phyloP scores from a whole-genome alignment of 2,329 filamentous ascomycete species.

The Cytospora chrysosperma region DNA sequence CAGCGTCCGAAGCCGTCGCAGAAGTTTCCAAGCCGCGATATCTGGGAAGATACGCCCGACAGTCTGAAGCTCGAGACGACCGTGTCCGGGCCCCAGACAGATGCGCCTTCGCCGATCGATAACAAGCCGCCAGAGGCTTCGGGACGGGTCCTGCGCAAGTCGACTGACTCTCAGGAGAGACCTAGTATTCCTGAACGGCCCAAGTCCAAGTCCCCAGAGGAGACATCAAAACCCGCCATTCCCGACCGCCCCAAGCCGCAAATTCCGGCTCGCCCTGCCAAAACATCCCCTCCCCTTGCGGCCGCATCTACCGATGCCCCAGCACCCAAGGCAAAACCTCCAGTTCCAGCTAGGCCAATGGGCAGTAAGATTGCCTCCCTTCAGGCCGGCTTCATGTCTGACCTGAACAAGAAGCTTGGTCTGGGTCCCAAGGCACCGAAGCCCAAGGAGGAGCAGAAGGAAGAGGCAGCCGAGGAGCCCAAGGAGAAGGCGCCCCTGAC shows the following conservation, averaged over 20 bases:
- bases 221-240: conserved; percentile 41
- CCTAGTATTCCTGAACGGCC: conserved; percentile 52
- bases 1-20: conserved; percentile 58
- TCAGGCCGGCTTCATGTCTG: conserved; percentile 88
- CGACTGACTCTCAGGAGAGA: conserved; percentile 36
- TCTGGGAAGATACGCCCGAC: conserved; percentile 93
- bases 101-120: conserved; percentile 42
- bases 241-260: conserved; percentile 58
- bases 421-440: conserved; percentile 73
- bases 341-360: conserved; percentile 73
- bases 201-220: conserved; percentile 45
- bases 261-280: conserved; percentile 63
- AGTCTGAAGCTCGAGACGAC: conserved; percentile 78
- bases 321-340: conserved; percentile 72
- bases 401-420: conserved; percentile 85
- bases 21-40: conserved; percentile 85
- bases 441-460: conserved; percentile 65
- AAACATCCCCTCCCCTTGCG: conserved; percentile 41
- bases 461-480: conserved; percentile 55
- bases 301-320: conserved; percentile 43
- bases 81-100: conserved; percentile 56
- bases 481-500: conserved; percentile 74
- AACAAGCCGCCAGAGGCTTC: conserved; percentile 62
- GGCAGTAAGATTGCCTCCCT: conserved; percentile 88
- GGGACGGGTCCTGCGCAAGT: conserved; percentile 48